Conservation (phyloP, 1,139 yeast species). For the Candida sanyaensis region DNA sequence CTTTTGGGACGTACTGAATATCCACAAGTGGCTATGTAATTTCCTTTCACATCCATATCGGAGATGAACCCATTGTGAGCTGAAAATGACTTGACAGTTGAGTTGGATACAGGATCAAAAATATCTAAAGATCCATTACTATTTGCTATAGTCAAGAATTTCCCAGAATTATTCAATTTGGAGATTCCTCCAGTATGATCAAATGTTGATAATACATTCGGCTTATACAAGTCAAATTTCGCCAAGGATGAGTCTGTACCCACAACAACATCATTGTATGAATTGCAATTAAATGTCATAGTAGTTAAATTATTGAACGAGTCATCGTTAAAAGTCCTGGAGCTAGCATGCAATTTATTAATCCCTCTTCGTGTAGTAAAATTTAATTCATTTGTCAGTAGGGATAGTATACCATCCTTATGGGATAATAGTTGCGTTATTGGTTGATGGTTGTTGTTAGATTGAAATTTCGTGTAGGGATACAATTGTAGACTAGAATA, state of each 20-base stretch:
- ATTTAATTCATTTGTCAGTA: conserved; percentile 54
- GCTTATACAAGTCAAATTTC: conserved; percentile 64
- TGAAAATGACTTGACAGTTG: conserved; percentile 57
- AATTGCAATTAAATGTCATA: conserved; percentile 38
- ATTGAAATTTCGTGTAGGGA: conserved; percentile 55
- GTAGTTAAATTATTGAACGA: conserved; percentile 30
- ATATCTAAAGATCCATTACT: conserved; percentile 72
- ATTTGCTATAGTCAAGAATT: conserved; percentile 62
- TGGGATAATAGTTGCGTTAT: conserved; percentile 55
- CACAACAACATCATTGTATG: conserved; percentile 38
- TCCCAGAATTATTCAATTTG: conserved; percentile 34
- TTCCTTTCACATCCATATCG: conserved; percentile 77
- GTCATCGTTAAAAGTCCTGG: conserved; percentile 29
- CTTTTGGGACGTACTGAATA: conserved; percentile 55
- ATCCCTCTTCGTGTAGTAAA: conserved; percentile 63
- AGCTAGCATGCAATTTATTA: conserved; percentile 37
- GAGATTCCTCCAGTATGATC: conserved; percentile 36
- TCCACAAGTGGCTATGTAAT: conserved; percentile 82
- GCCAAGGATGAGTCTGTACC: conserved; percentile 42
- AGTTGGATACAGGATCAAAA: conserved; percentile 66
- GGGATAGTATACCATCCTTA: conserved; percentile 58
- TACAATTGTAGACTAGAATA: conserved; percentile 29
- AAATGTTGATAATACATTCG: conserved; percentile 27
- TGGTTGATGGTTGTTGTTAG: conserved; percentile 37
- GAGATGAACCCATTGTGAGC: conserved; percentile 79